phyloP scores from a whole-genome alignment of 768 basidiomycete species.

The Naganishia antarctica region DNA sequence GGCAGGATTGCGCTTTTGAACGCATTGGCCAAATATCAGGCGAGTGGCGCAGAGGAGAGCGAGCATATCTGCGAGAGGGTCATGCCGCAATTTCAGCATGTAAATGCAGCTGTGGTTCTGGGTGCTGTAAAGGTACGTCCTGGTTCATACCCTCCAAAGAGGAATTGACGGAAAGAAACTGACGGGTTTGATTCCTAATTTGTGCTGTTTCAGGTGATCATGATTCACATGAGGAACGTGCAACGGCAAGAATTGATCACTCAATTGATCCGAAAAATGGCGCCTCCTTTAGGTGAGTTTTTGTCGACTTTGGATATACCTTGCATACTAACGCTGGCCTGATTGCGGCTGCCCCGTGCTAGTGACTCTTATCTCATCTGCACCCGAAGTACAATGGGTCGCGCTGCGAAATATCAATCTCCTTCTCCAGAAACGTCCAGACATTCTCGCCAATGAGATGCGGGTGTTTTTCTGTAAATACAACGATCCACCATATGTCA shows the following conservation, averaged over 20 bases:
- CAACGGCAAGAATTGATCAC: constrained; percentile 75
- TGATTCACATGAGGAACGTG: constrained; percentile 90
- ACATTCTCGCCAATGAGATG: constrained; percentile 91
- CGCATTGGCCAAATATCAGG: constrained; percentile 74
- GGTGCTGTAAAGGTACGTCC: constrained; percentile 79
- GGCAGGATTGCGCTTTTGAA: constrained; percentile 89
- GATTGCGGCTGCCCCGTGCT: no score
- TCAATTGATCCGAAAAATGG: constrained; percentile 90
- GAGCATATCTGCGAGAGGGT: constrained; percentile 99
- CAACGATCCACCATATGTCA: constrained; percentile 98
- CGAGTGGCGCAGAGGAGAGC: constrained; percentile 85
- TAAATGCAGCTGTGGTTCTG: constrained; percentile 91
- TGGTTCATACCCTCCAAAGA: background rate
- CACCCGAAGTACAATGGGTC: constrained; percentile 98
- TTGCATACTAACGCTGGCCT: no score
- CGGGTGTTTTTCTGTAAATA: constrained; percentile 99
- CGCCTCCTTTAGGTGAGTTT: constrained; percentile 65
- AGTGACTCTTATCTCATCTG: constrained; percentile 91
- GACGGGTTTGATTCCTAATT: constrained; percentile 2
- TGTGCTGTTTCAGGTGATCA: constrained; percentile 64
- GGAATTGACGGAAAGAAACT: background rate
- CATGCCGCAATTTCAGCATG: constrained; percentile 96
- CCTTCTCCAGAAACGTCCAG: constrained; percentile 84
- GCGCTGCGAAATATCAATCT: constrained; percentile 94
- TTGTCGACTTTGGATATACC: no score